Base-by-base conservation (phyloP, 805 yeast species). In the Alloascoidea hylecoeti region DNA sequence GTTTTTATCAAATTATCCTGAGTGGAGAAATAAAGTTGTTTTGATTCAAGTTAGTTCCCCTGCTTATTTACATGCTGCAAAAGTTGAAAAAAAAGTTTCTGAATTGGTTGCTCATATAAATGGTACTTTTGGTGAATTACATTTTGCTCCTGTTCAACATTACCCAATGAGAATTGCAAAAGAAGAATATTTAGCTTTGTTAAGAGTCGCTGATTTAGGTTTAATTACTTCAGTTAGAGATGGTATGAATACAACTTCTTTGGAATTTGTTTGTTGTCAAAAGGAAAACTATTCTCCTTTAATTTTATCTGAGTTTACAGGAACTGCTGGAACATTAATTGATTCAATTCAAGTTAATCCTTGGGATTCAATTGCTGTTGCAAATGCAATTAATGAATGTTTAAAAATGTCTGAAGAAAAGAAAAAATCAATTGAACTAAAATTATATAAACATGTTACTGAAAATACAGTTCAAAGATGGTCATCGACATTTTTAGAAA, bases 341-440 rank as follows among this genome's bases (percentile, higher is more conserved):
- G 66, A 59, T 17, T 63, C 64, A n/a, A 67, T 83, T 37, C 72
- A 80, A 45, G 92, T 92, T 27, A 92, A 92, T 49, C 99, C 99
- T 4, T 92, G 96, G 95, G 97, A 92, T 59, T 69, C 94, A 0
- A 89, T 84, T 17, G 95, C 95, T 2, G 89, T 89, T 28, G 89
- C 98, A 1, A 80, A 75, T 49, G 70, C 86, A 4, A 80, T 94
- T 40, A 66, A 86, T 53, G 74, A 72, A 37, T 70, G 86, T 37
- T 66, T 92, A 15, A 47, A 55, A 16, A 66, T 82, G 73, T 49
- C 73, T 1, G 55, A 56, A 2, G 68, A 60, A 5, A 64, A 65
- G 9, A 72, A 70, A 44, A 45, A 48, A 2, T 51, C 49, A 3
- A 55, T 74, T 35, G 80, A 79, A 49, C 48, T 53, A 9, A 68